Evolutionary conservation across 345 rosid species (phyloP), one percentile per base, ranked within the genome.

Genomic region (Adansonia digitata): DNA sequence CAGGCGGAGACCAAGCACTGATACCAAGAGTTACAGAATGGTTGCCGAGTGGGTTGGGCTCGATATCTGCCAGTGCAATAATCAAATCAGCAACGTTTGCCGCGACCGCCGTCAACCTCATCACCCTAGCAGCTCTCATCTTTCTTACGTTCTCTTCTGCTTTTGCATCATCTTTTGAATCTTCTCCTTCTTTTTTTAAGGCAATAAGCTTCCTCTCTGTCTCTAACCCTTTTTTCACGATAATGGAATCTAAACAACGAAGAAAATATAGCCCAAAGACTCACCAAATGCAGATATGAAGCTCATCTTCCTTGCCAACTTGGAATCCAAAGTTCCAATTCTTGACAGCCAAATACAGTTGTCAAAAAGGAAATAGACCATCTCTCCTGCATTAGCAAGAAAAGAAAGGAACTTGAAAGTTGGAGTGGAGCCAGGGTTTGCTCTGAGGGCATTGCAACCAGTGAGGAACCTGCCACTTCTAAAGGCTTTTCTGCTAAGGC

Each of bases 231-330:
- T 89, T 77, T 69, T 65, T 88, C 46, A 91, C 83, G 74, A 85
- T 27, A 42, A 95, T 87, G 61, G 89, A 82, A 55, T 95, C 99
- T 71, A 67, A 40, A 85, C 3, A 8, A 95, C 81, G 77, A 95
- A 95, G 82, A 93, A 95, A 61, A 92, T 39, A 45, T 95, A 95
- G 7, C 99, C 99, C 53, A 95, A 90, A 22, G 98, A 78, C 93
- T 95, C 99, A 22, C 99, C 99, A 71, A 91, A 93, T 3, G 98
- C 99, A 0, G 99, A 95, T 49, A 95, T 80, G 80, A 88, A 95
- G 89, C 99, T 95, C 98, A 93, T 88, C 84, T 72, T 84, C 75
- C 60, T 84, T 0, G 96, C 98, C 55, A 93, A 68, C 74, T 80
- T 87, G 0, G 90, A 53, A 34, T 95, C 97, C 75, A 95, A 5